Base-by-base conservation (phyloP, 106 monocot genomes). In the Apostasia shenzhenica region DNA sequence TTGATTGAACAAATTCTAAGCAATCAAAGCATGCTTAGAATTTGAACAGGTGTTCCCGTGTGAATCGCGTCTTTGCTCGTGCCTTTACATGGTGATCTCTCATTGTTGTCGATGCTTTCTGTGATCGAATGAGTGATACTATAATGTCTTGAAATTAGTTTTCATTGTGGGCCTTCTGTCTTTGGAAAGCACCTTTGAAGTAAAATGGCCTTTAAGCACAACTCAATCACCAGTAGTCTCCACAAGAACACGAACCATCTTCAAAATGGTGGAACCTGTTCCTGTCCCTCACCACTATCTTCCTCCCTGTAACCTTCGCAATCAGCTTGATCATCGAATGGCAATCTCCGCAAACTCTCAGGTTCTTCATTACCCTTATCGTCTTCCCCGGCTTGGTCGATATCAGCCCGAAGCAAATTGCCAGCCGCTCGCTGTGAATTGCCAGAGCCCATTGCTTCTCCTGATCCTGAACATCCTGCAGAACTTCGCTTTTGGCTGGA, bases 351-450 rank as follows among this genome's bases (percentile, higher is more conserved):
- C 26, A 26, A 26, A 26, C 26, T 26, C 26, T 26, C 26, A 88
- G 63, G 52, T 88, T 83, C 72, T 88, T 88, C 66, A 75, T 54
- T 0, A 88, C 75, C 40, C 83, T 69, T 5, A 87, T 74, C 0
- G 77, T 75, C 54, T 59, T 70, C 45, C 76, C 81, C 5, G 70
- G 57, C 8, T 72, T 42, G 5, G 84, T 88, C 8, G 88, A 72
- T 43, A 88, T 81, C 4, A 88, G 73, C 8, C 84, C 84, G 41
- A 57, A 88, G 14, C 76, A 81, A 55, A 84, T 81, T 6, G 84
- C 88, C 1, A 84, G 47, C 52, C 81, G 72, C 64, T 88, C 79
- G 57, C 84, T 84, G 45, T 88, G 84, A n/a, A 88, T 88, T 8
- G 76, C 41, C 54, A 82, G n/a, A 59, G 84, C 81, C 71, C 69